These are phyloP conservation scores for Acer yangbiense DNA, from an alignment of 345 rosid species.

Conservation along the genomic window DNA sequence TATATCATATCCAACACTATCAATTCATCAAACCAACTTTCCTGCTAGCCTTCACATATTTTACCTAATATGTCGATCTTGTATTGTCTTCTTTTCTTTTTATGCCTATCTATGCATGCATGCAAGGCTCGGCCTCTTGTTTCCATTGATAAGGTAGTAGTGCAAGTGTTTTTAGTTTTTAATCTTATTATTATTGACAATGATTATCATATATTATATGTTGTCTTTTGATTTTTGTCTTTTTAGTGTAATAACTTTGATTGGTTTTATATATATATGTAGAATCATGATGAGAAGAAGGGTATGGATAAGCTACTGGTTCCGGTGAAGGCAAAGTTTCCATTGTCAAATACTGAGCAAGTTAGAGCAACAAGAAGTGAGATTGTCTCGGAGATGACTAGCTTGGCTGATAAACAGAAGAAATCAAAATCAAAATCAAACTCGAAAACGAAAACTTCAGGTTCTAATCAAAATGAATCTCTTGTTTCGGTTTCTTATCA, in stretches of 20 bases:
- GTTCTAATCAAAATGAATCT: conserved; percentile 26
- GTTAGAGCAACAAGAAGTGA: conserved; percentile 21
- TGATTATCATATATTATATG: no score
- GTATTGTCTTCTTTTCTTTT: conserved; percentile 33
- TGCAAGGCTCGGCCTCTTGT: conserved; percentile 52
- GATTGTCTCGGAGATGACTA: neutral
- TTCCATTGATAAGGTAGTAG: conserved; percentile 32
- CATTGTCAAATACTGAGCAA: conserved; percentile 12
- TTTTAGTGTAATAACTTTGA: neutral
- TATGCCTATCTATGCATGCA: conserved; percentile 43
- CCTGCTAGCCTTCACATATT: neutral
- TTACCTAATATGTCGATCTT: conserved; percentile 35
- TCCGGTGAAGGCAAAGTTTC: conserved; percentile 14
- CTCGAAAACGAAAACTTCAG: conserved; percentile 2
- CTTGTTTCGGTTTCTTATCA: conserved; percentile 51
- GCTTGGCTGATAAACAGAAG: conserved; percentile 7
- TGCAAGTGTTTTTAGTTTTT: neutral
- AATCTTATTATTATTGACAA: neutral
- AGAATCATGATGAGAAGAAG: conserved; percentile 21
- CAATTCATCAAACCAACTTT: neutral
- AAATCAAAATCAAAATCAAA: neutral
- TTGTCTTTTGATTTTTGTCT: neutral
- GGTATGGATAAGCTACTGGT: conserved; percentile 13
- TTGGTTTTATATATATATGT: neutral
- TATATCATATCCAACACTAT: neutral